Percentiles rank a stretch among this genome's conserved stretches.
Evolutionary conservation across 1,284 basidiomycete genomes (phyloP).

Genomic region (Wolfiporia cocos): DNA sequence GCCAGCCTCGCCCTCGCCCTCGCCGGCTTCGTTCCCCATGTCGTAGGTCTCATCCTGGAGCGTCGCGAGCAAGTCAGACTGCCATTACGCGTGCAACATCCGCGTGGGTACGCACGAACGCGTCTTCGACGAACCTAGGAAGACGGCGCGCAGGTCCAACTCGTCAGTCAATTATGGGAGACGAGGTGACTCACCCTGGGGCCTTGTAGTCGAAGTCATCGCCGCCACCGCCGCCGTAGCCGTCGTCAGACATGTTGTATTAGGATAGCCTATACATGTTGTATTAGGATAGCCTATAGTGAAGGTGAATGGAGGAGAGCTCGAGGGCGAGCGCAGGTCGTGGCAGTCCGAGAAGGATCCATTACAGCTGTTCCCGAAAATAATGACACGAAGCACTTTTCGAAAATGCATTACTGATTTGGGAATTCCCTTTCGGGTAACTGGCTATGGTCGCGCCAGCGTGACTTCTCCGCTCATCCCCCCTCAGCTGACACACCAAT

Average conservation of each 20-base stretch:
- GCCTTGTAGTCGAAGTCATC: constrained; percentile 71
- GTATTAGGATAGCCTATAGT: constrained; percentile 2
- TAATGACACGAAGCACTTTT: too few relatives aligned
- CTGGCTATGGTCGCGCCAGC: too few relatives aligned
- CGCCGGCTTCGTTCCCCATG: constrained; percentile 64
- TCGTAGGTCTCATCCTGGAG: too few relatives aligned
- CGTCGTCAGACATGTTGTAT: constrained; percentile 69
- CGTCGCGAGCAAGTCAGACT: constrained; percentile 1
- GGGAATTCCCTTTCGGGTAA: too few relatives aligned
- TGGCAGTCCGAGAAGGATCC: too few relatives aligned
- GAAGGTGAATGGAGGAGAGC: background rate
- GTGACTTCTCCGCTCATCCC: too few relatives aligned
- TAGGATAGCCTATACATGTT: constrained; percentile 69
- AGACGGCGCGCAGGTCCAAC: constrained; percentile 1
- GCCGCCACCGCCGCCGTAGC: constrained; percentile 54
- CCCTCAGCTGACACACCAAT: too few relatives aligned
- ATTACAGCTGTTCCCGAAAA: too few relatives aligned
- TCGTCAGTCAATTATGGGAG: background rate
- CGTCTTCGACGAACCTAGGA: constrained; percentile 49
- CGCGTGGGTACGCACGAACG: constrained; percentile 46
- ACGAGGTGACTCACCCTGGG: constrained; percentile 43
- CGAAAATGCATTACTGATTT: too few relatives aligned
- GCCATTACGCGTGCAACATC: background rate
- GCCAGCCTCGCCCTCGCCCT: constrained; percentile 46
- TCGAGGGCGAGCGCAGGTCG: too few relatives aligned